Conservation (phyloP, 2,329 filamentous ascomycete genomes). For the Chrysosporium keratinophilum region DNA sequence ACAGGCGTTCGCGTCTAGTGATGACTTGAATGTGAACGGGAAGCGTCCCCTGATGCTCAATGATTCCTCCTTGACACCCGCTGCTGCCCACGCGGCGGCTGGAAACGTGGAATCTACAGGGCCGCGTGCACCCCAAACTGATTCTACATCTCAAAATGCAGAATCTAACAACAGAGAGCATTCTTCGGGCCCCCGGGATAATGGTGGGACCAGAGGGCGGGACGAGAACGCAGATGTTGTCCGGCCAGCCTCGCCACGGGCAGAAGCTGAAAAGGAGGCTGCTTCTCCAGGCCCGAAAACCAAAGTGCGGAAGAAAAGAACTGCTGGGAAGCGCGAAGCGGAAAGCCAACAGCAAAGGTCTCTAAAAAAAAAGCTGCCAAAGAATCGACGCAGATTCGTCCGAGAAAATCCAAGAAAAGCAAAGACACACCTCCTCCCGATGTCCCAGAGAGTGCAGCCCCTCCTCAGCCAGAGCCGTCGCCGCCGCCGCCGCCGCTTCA, state of each 20-base stretch:
- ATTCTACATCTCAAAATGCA: neutral
- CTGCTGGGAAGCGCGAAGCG: neutral
- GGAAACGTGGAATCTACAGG: neutral
- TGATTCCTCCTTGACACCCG: neutral
- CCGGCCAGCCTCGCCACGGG: neutral
- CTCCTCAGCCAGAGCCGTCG: neutral
- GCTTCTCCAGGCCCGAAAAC: neutral
- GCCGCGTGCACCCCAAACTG: neutral
- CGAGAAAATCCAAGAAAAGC: neutral
- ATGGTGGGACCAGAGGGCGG: neutral
- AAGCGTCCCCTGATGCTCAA: neutral
- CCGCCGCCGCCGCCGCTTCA: neutral
- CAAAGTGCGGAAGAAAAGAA: neutral
- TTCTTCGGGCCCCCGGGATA: neutral
- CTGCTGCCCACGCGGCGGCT: neutral
- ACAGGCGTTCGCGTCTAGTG: neutral
- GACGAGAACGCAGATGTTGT: neutral
- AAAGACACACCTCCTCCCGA: neutral
- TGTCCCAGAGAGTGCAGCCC: neutral
- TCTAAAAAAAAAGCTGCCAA: neutral
- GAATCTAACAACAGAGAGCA: neutral
- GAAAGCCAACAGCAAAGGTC: neutral
- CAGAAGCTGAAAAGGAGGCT: neutral
- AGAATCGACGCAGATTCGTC: neutral
- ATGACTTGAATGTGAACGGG: conserved; percentile 4